Base-by-base conservation (phyloP, 176 grass and related monocot genomes). In the Phoenix roebelenii region DNA sequence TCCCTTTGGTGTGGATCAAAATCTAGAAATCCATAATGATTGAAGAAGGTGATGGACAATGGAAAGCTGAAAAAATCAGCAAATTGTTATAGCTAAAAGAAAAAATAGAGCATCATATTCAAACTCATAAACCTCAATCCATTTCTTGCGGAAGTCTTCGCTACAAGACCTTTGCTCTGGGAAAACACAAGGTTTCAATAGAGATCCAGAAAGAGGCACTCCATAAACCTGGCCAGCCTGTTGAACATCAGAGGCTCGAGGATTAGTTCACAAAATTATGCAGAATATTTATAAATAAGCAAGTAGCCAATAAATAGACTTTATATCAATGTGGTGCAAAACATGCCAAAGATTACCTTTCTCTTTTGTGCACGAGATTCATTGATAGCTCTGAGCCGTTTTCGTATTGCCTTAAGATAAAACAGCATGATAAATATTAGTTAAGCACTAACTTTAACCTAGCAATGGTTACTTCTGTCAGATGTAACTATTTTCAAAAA, bases 191-290 rank as follows among this genome's bases (percentile, higher is more conserved):
- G 88, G 65, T 64, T 88, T 76, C 64, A 99, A 69, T 18, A 99
- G 52, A 12, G 78, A 74, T 35, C 88, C 94, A 76, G 77, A 89
- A 76, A 99, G 94, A 66, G 94, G 88, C 62, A 93, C 84, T 74
- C 94, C 94, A 16, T 99, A 99, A 83, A 93, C 94, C 84, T 99
- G 94, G 30, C 94, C 94, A 79, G 94, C 94, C 94, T 99, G 59
- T 85, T 71, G 19, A 65, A 77, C 71, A 30, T 61, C 28, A 30
- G 57, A 73, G 15, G 58, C 18, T 16, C 51, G 3, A 14, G 35
- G 35, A 44, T 44, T 44, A 44, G 35, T 44, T 44, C 35, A 44
- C 1, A 44, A 39, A 44, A 44, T 44, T 44, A 44, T 44, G 35
- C 35, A 44, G 9, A 44, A 44, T 44, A 44, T 44, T 12, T 14